phyloP scores from a whole-genome alignment of 768 basidiomycete species.

The Kwoniella sp. region DNA sequence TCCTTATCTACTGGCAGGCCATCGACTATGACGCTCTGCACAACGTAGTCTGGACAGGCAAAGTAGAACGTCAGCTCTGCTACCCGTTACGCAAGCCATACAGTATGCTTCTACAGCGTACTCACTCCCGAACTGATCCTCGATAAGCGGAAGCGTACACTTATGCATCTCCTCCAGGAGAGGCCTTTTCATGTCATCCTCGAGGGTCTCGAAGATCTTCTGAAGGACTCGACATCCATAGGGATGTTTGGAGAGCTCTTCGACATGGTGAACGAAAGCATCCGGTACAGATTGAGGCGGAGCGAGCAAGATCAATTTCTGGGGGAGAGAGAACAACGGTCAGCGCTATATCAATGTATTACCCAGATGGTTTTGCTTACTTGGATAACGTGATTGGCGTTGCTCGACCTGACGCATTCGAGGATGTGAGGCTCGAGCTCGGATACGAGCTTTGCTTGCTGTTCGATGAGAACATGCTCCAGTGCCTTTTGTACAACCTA shows the following conservation, averaged over 20 bases:
- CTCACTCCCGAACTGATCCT: constrained; percentile 77
- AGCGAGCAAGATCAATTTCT: constrained; percentile 65
- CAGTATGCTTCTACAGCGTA: too few species aligned
- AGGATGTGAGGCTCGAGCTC: constrained; percentile 80
- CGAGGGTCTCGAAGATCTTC: constrained; percentile 82
- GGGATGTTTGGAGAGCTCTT: constrained; percentile 79
- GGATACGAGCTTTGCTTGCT: constrained; percentile 72
- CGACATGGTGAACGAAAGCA: constrained; percentile 74
- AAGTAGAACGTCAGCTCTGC: neutral
- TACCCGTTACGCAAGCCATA: too few species aligned
- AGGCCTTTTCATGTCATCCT: constrained; percentile 67
- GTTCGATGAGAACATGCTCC: constrained; percentile 75
- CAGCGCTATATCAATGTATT: neutral
- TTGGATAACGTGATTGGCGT: constrained; percentile 84
- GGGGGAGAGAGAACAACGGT: neutral
- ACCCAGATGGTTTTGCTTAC: constrained; percentile 25
- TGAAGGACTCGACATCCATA: constrained; percentile 96
- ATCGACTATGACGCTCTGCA: constrained; percentile 87
- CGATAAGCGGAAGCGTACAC: constrained; percentile 72
- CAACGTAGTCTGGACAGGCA: constrained; percentile 68
- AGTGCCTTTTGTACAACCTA: constrained; percentile 66
- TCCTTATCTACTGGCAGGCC: constrained; percentile 71
- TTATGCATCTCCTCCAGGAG: constrained; percentile 82
- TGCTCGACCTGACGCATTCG: constrained; percentile 83
- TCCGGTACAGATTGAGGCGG: constrained; percentile 71